A percentile compares a stretch with the other conserved stretches of the same genome.
Conservation (phyloP, 2,329 filamentous ascomycete species). For the Plenodomus biglobosus region DNA sequence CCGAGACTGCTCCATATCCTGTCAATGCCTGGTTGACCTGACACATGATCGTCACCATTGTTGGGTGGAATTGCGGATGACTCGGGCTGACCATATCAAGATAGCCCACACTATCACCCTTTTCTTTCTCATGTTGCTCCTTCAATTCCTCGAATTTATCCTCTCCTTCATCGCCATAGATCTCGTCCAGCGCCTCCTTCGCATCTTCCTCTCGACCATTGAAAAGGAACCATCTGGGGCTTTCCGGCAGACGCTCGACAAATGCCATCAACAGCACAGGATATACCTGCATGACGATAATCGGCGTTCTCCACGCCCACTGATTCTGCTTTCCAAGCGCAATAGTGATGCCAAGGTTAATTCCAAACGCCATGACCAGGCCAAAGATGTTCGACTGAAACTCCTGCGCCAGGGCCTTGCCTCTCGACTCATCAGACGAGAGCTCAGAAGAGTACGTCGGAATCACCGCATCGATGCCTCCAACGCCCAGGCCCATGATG, state of each 20-base stretch:
- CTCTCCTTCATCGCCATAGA: conserved; percentile 56
- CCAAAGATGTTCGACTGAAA: conserved; percentile 67
- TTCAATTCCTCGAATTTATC: conserved; percentile 55
- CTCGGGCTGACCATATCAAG: conserved; percentile 60
- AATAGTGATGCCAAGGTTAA: conserved; percentile 59
- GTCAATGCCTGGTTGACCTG: conserved; percentile 64
- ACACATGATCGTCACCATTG: conserved; percentile 63
- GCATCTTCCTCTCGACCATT: conserved; percentile 56
- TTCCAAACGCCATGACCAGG: conserved; percentile 61
- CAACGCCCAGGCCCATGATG: conserved; percentile 60
- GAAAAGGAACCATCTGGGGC: conserved; percentile 60
- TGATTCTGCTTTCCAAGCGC: conserved; percentile 57
- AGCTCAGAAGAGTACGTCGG: conserved; percentile 63
- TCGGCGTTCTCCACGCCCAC: conserved; percentile 65
- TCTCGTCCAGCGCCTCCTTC: conserved; percentile 49
- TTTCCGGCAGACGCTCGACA: conserved; percentile 58
- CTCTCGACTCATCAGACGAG: conserved; percentile 58
- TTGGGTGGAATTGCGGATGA: conserved; percentile 61
- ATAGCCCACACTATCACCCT: conserved; percentile 53
- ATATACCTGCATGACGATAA: conserved; percentile 63
- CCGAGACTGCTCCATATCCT: conserved; percentile 61
- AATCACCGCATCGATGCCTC: conserved; percentile 63
- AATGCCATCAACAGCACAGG: conserved; percentile 57
- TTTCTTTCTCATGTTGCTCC: conserved; percentile 55
- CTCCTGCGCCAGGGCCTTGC: conserved; percentile 62